phyloP scores from a whole-genome alignment of 805 yeast species.

The Pichia deserticola region DNA sequence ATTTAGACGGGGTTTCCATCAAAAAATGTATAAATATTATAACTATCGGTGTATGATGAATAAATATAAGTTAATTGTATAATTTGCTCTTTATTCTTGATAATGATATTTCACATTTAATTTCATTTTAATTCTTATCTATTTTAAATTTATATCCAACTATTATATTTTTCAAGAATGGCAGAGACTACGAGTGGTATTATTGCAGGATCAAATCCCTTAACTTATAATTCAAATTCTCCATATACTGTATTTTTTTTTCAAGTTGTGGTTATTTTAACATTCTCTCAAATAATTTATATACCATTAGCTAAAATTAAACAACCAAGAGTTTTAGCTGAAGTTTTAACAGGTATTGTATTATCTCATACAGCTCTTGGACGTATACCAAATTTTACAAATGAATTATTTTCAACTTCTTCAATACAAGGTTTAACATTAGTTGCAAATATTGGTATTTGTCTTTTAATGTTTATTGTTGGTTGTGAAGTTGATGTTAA shows the following conservation, averaged over 20 bases:
- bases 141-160: no score
- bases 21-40: no score
- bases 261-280: constrained; percentile 56
- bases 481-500: constrained; percentile 72
- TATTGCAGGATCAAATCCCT: constrained; percentile 65
- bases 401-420: constrained; percentile 53
- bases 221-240: constrained; percentile 45
- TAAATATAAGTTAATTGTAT: no score
- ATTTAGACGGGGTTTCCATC: no score
- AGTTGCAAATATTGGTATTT: constrained; percentile 68
- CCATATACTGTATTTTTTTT: constrained; percentile 67
- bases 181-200: constrained; percentile 38
- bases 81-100: no score
- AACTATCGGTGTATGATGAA: no score
- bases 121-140: no score
- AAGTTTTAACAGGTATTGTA: constrained; percentile 68
- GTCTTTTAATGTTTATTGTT: constrained; percentile 65
- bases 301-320: constrained; percentile 52
- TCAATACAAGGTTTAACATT: constrained; percentile 59
- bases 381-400: constrained; percentile 58
- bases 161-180: background rate
- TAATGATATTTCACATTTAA: no score
- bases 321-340: constrained; percentile 79
- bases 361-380: constrained; percentile 75
- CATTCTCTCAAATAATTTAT: constrained; percentile 53